phyloP scores from a whole-genome alignment of 768 basidiomycete species.

The Exidia glandulosa region DNA sequence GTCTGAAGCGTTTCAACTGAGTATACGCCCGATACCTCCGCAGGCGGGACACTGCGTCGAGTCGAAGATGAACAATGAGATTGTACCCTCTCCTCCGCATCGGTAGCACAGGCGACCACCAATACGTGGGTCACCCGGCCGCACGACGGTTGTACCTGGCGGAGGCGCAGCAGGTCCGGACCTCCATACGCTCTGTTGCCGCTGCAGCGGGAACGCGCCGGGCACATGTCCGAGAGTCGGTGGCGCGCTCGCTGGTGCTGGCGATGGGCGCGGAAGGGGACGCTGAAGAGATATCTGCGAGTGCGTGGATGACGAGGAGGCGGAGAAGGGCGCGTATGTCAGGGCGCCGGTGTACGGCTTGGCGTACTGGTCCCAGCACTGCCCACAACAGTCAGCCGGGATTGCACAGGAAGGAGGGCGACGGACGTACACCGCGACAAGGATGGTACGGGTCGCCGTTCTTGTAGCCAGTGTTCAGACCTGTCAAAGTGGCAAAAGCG shows the following conservation, averaged over 20 bases:
- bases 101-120: slow-evolving; percentile 57
- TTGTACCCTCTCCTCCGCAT: slow-evolving; percentile 48
- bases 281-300: slow-evolving; percentile 20
- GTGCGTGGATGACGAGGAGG: slow-evolving; percentile 15
- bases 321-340: slow-evolving; percentile 33
- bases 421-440: slow-evolving; percentile 29
- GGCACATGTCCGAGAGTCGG: neutral
- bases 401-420: neutral
- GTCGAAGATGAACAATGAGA: slow-evolving; percentile 45
- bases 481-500: slow-evolving; percentile 27
- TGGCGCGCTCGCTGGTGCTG: slow-evolving; percentile 3
- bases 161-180: slow-evolving; percentile 16
- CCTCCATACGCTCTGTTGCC: neutral
- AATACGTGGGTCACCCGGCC: slow-evolving; percentile 57
- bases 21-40: slow-evolving; percentile 49
- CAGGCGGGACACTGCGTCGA: slow-evolving; percentile 43
- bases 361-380: slow-evolving; percentile 65
- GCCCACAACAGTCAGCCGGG: slow-evolving; percentile 8
- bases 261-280: slow-evolving; percentile 22
- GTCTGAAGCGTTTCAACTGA: slow-evolving; percentile 1
- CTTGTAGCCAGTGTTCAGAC: slow-evolving; percentile 68
- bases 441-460: slow-evolving; percentile 52
- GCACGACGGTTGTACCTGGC: slow-evolving; percentile 36
- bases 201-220: neutral
- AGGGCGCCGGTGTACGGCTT: slow-evolving; percentile 52